Evolutionary conservation across 306 rosid species (phyloP).

Genomic region (Lithocarpus polystachyus): DNA sequence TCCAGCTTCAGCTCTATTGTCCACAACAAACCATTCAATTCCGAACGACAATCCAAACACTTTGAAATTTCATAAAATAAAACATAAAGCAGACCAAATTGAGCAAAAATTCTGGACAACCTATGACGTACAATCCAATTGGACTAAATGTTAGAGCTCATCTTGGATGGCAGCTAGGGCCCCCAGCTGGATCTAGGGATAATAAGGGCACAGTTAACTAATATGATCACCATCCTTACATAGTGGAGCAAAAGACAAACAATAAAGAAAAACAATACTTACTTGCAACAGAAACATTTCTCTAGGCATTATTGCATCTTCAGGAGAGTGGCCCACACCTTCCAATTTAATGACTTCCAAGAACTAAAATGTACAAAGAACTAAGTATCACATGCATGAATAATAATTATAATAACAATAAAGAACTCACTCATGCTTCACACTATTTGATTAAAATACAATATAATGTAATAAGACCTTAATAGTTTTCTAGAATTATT

Average conservation of each 20-base stretch:
- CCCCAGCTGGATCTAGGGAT: background rate
- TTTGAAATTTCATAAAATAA: background rate
- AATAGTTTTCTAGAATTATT: background rate
- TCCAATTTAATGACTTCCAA: conserved; percentile 92
- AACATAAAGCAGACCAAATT: background rate
- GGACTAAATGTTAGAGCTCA: background rate
- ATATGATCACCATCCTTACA: background rate
- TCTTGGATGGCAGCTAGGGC: background rate
- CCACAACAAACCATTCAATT: background rate
- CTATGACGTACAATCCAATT: background rate
- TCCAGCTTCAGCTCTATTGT: background rate
- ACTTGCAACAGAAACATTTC: conserved; percentile 95
- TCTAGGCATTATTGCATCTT: conserved; percentile 79
- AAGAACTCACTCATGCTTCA: background rate
- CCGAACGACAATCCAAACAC: background rate
- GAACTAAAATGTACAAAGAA: conserved; percentile 37
- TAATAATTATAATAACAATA: background rate
- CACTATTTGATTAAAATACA: background rate
- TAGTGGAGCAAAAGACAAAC: conserved; percentile 14
- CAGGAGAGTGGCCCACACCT: conserved; percentile 81
- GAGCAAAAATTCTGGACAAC: background rate
- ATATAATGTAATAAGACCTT: background rate
- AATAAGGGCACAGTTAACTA: background rate
- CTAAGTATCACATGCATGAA: background rate
- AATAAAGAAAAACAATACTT: conserved; percentile 14